Conservation (phyloP, 2,329 filamentous ascomycete genomes). For the Sporothrix sp. region DNA sequence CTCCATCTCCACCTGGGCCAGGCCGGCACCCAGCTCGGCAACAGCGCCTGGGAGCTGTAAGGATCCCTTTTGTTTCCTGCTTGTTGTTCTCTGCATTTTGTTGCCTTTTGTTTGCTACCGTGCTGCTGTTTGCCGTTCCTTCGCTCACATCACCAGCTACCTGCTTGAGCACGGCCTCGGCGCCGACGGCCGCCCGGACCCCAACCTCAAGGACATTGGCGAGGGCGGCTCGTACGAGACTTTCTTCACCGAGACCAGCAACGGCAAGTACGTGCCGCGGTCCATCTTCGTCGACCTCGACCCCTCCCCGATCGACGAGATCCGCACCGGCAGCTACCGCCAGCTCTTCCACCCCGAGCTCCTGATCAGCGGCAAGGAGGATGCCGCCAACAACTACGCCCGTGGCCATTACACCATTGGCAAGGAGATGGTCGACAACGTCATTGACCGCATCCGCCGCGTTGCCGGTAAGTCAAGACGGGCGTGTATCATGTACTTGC, state of each 20-base stretch:
- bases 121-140: slow-evolving; percentile 18
- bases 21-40: slow-evolving; percentile 64
- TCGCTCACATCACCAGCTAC: slow-evolving; percentile 39
- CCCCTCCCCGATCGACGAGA: slow-evolving; percentile 64
- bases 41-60: slow-evolving; percentile 69
- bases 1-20: slow-evolving; percentile 57
- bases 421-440: slow-evolving; percentile 64
- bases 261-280: slow-evolving; percentile 62
- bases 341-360: slow-evolving; percentile 64
- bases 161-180: slow-evolving; percentile 63
- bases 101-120: slow-evolving; percentile 4
- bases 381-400: slow-evolving; percentile 69
- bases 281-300: slow-evolving; percentile 65
- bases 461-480: slow-evolving; percentile 53
- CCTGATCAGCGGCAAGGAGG: slow-evolving; percentile 64
- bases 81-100: not conserved
- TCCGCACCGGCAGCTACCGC: slow-evolving; percentile 57
- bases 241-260: slow-evolving; percentile 64
- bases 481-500: too few species aligned
- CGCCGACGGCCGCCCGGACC: slow-evolving; percentile 53
- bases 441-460: slow-evolving; percentile 60
- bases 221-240: slow-evolving; percentile 60
- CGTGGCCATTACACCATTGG: slow-evolving; percentile 68
- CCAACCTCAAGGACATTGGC: slow-evolving; percentile 47
- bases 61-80: slow-evolving; percentile 20